These are phyloP conservation scores for Phytophthora macrochlamydospora DNA, from an alignment of 352 stramenopile genomes.

Conservation along the genomic window DNA sequence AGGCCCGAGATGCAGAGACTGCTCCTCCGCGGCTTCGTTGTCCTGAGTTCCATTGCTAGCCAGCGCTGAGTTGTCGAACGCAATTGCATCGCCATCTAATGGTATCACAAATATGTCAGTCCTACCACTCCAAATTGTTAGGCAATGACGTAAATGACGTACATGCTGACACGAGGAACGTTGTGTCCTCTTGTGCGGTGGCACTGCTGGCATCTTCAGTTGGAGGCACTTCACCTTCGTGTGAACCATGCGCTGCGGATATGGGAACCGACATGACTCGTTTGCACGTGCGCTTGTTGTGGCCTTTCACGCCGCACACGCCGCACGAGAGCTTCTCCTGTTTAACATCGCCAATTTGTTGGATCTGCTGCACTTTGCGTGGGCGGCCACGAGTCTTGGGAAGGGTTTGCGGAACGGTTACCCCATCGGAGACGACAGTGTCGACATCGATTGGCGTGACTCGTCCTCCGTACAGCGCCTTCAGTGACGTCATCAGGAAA, in stretches of 20 bases:
- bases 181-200: conserved; percentile 29
- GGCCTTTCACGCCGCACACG: conserved; percentile 79
- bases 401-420: conserved; percentile 61
- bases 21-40: conserved; percentile 8
- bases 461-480: conserved; percentile 69
- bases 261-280: conserved; percentile 25
- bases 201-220: conserved; percentile 17
- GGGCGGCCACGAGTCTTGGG: conserved; percentile 65
- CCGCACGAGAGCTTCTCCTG: conserved; percentile 84
- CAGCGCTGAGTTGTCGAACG: conserved; percentile 41
- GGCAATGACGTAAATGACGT: conserved; percentile 5
- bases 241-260: conserved; percentile 4
- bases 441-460: conserved; percentile 85
- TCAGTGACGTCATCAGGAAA: conserved; percentile 80
- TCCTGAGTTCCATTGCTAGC: conserved; percentile 20
- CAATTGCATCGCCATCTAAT: conserved; percentile 39
- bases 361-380: conserved; percentile 83
- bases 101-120: background rate
- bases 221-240: conserved; percentile 15
- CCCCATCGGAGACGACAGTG: conserved; percentile 58
- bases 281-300: conserved; percentile 89
- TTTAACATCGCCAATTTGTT: conserved; percentile 71
- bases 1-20: conserved; percentile 13
- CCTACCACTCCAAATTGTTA: too few relatives aligned
- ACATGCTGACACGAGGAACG: conserved; percentile 42